A percentile compares a stretch with the other conserved stretches of the same genome.
Evolutionary conservation across 768 basidiomycete species (phyloP).

Genomic region (Mycena rebaudengoi): DNA sequence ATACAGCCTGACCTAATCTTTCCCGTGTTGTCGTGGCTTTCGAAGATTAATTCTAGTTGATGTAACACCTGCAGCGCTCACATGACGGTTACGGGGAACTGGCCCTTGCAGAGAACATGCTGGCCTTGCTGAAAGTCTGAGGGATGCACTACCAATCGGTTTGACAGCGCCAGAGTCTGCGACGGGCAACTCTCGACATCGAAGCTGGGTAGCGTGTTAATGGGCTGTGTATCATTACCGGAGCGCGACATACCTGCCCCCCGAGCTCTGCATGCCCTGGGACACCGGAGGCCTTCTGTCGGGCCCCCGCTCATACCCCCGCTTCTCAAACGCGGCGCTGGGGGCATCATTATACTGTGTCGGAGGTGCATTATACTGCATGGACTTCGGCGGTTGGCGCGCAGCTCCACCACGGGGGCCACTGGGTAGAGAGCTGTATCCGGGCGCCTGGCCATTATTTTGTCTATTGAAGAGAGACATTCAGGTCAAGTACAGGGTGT

Average conservation of each 20-base stretch:
- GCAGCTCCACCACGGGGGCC: slow-evolving; percentile 46
- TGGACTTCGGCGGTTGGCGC: slow-evolving; percentile 47
- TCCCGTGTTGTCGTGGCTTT: slow-evolving; percentile 82
- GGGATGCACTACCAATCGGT: slow-evolving; percentile 83
- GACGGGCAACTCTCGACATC: slow-evolving; percentile 68
- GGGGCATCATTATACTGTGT: slow-evolving; percentile 63
- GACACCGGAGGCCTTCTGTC: slow-evolving; percentile 49
- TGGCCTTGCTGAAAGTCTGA: slow-evolving; percentile 77
- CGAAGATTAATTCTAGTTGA: neutral
- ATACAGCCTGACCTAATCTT: slow-evolving; percentile 73
- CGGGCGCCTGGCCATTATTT: neutral
- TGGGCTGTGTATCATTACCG: neutral
- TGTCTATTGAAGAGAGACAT: slow-evolving; percentile 41
- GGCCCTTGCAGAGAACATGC: slow-evolving; percentile 80
- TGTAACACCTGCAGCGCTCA: slow-evolving; percentile 42
- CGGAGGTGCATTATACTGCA: slow-evolving; percentile 49
- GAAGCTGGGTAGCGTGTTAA: slow-evolving; percentile 48
- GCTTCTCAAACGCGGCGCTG: slow-evolving; percentile 57
- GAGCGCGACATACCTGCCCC: slow-evolving; percentile 36
- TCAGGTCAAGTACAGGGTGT: slow-evolving; percentile 7
- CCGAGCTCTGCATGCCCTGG: slow-evolving; percentile 8
- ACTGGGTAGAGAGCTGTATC: slow-evolving; percentile 40
- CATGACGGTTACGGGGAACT: slow-evolving; percentile 79
- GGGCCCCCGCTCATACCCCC: slow-evolving; percentile 46
- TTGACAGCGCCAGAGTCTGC: slow-evolving; percentile 77